phyloP scores from a whole-genome alignment of 352 stramenopile species.

The Globisporangium rhizosaccharum region DNA sequence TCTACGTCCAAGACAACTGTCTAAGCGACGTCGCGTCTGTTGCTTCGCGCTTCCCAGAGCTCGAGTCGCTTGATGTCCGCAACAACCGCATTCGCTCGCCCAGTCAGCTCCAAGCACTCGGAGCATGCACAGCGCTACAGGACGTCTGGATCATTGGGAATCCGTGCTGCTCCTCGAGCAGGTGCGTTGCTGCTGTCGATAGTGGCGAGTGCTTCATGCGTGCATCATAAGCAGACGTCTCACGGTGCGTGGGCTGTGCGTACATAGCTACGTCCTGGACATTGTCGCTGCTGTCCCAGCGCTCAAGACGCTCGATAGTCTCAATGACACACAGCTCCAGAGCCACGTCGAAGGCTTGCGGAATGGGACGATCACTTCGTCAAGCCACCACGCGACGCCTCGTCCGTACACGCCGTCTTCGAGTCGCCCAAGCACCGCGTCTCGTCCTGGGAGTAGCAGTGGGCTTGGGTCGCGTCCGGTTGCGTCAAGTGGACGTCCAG shows the following conservation, averaged over 20 bases:
- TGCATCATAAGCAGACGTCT: no score
- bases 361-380: conserved; percentile 25
- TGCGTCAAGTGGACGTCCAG: conserved; percentile 28
- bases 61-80: conserved; percentile 71
- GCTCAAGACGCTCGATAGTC: conserved; percentile 57
- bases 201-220: not conserved
- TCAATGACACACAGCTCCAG: conserved; percentile 46
- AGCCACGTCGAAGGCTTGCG: conserved; percentile 35
- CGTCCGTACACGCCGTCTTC: conserved; percentile 34
- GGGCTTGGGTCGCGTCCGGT: conserved; percentile 11
- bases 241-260: not conserved
- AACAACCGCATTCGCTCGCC: conserved; percentile 43
- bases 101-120: conserved; percentile 16
- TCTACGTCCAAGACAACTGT: conserved; percentile 60
- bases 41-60: conserved; percentile 28
- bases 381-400: conserved; percentile 19
- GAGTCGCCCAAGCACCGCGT: conserved; percentile 21
- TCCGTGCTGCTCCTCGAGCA: conserved; percentile 50
- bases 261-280: conserved; percentile 50
- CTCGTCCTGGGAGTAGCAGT: conserved; percentile 27
- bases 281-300: conserved; percentile 33
- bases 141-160: conserved; percentile 74
- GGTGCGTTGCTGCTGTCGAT: conserved; percentile 10
- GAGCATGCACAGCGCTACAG: conserved; percentile 25
- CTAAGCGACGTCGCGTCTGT: conserved; percentile 29